Percentiles rank a stretch among this genome's conserved stretches.
phyloP scores from a whole-genome alignment of 2,329 filamentous ascomycete genomes.

The Penicillium sp. region DNA sequence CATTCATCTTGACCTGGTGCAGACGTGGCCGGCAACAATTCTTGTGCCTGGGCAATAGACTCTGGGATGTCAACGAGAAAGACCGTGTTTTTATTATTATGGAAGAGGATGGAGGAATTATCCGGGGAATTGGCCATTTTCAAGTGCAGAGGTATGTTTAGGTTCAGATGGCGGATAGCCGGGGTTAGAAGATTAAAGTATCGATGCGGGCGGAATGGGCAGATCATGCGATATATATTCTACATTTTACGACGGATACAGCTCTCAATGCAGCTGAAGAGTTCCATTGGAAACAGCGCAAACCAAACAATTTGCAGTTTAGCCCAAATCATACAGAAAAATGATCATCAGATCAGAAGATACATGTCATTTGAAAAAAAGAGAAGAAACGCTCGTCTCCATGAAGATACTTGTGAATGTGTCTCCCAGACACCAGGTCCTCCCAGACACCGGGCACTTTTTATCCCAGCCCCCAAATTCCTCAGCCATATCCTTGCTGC shows the following conservation, averaged over 20 bases:
- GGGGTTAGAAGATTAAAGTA: not conserved
- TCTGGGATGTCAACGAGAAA: conserved; percentile 59
- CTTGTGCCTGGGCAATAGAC: conserved; percentile 58
- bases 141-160: not conserved
- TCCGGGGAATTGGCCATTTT: not conserved
- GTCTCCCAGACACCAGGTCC: not conserved
- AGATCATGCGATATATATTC: not conserved
- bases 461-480: conserved; percentile 2
- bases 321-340: not conserved
- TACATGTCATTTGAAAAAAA: conserved; percentile 10
- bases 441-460: conserved; percentile 9
- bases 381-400: conserved; percentile 10
- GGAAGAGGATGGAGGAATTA: conserved; percentile 48
- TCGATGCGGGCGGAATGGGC: not conserved
- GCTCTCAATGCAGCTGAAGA: not conserved
- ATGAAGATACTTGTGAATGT: conserved; percentile 13
- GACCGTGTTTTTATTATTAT: conserved; percentile 45
- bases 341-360: conserved; percentile 9
- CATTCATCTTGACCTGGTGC: not conserved
- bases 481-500: conserved; percentile 13
- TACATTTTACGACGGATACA: not conserved
- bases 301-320: not conserved
- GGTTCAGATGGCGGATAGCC: not conserved
- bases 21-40: conserved; percentile 10
- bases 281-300: not conserved